A percentile compares a stretch with the other conserved stretches of the same genome.
Conservation (phyloP, 352 stramenopile genomes). For the Pythium periplocum region DNA sequence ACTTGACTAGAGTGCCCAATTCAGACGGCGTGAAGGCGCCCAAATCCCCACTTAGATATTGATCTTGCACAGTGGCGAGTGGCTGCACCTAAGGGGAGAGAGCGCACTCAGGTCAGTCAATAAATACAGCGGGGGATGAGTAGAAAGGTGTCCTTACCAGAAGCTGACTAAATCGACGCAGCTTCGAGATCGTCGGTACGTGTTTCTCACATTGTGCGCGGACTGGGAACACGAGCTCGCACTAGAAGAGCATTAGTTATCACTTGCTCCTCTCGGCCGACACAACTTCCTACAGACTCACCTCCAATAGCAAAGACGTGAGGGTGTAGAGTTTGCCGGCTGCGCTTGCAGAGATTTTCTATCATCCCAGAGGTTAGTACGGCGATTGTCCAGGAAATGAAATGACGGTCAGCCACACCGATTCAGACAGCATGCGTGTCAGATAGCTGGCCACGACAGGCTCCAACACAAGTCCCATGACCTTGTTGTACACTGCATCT, state of each 20-base stretch:
- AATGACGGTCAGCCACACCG: conserved; percentile 22
- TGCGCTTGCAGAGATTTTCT: conserved; percentile 14
- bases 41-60: conserved; percentile 42
- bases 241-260: conserved; percentile 15
- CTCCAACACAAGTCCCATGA: conserved; percentile 43
- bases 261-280: not conserved
- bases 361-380: not conserved
- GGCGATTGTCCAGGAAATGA: not conserved
- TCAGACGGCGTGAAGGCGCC: conserved; percentile 36
- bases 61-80: conserved; percentile 48
- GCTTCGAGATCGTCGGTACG: conserved; percentile 37
- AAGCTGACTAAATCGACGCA: conserved; percentile 41
- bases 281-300: not conserved
- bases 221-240: conserved; percentile 44
- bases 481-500: conserved; percentile 42
- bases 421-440: conserved; percentile 37
- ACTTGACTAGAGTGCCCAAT: conserved; percentile 44
- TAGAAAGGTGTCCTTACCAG: conserved; percentile 21
- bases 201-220: conserved; percentile 44
- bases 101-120: not conserved
- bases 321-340: conserved; percentile 14
- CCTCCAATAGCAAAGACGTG: conserved; percentile 16
- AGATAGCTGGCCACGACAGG: conserved; percentile 56
- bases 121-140: too few relatives aligned
- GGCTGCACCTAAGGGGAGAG: conserved; percentile 41